Evolutionary conservation across 345 rosid genomes (phyloP).

Genomic region (Leavenworthia alabamica): DNA sequence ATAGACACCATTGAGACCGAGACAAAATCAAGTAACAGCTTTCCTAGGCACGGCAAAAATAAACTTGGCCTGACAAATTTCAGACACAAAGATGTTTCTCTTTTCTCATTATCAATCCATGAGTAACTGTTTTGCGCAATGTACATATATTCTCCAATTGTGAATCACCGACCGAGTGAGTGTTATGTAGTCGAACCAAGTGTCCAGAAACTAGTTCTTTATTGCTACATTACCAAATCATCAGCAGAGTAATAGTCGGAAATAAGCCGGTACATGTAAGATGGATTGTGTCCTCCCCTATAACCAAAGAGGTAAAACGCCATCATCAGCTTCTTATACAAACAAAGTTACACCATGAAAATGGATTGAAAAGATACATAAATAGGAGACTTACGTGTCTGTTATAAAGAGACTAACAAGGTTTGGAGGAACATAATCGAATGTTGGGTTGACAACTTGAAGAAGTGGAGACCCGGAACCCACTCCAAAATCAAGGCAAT

Average conservation of each 20-base stretch:
- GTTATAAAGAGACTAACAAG: conserved; percentile 96
- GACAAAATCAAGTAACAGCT: neutral
- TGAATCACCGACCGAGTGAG: conserved; percentile 9
- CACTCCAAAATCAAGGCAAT: conserved; percentile 77
- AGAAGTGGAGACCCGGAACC: conserved; percentile 69
- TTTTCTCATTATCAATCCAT: conserved; percentile 16
- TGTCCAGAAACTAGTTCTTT: neutral
- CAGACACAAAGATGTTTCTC: conserved; percentile 15
- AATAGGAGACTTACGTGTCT: conserved; percentile 68
- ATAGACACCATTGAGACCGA: conserved; percentile 1
- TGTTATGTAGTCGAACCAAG: neutral
- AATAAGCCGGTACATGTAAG: conserved; percentile 94
- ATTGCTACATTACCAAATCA: conserved; percentile 68
- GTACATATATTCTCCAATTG: conserved; percentile 25
- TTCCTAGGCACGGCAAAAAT: too few species aligned
- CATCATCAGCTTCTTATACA: neutral
- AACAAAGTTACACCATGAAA: too few species aligned
- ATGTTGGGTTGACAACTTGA: conserved; percentile 89
- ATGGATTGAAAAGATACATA: neutral
- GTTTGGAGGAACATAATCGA: conserved; percentile 93
- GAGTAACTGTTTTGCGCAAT: conserved; percentile 20
- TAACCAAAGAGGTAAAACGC: conserved; percentile 2
- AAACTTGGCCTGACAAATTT: conserved; percentile 19
- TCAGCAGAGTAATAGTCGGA: conserved; percentile 97
- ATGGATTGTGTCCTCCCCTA: conserved; percentile 99